A percentile compares a stretch with the other conserved stretches of the same genome.
Conservation (phyloP, 805 yeast genomes). For the Cyberlindnera suaveolens region DNA sequence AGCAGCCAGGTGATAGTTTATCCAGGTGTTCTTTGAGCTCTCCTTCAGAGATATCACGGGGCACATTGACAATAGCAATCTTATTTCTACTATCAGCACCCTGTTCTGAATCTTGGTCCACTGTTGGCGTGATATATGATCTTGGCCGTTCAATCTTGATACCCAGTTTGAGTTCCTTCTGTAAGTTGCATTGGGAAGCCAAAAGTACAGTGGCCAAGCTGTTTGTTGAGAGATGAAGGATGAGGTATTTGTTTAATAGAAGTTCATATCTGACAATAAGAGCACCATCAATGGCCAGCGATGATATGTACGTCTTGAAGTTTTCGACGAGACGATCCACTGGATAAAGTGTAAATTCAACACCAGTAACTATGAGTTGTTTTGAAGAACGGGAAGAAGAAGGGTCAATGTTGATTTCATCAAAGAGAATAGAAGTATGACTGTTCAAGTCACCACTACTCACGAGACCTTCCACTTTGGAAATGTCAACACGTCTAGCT, state of each 20-base stretch:
- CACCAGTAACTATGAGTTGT: constrained; percentile 24
- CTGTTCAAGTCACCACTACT: constrained; percentile 24
- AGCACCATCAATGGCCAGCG: constrained; percentile 35
- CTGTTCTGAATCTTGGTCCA: neutral
- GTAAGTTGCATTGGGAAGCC: constrained; percentile 35
- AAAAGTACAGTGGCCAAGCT: constrained; percentile 49
- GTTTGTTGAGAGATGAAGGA: constrained; percentile 46
- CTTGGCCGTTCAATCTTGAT: constrained; percentile 37
- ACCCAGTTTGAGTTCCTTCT: constrained; percentile 26
- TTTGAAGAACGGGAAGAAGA: constrained; percentile 22
- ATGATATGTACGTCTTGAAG: constrained; percentile 38
- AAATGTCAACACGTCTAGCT: constrained; percentile 31
- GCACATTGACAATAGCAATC: constrained; percentile 40
- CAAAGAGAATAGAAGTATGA: constrained; percentile 29
- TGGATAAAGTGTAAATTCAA: constrained; percentile 25
- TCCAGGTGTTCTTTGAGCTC: constrained; percentile 36
- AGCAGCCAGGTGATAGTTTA: constrained; percentile 20
- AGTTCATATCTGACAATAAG: constrained; percentile 29
- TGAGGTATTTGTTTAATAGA: constrained; percentile 30
- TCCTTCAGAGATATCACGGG: constrained; percentile 36
- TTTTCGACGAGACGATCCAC: constrained; percentile 36
- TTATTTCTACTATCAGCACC: constrained; percentile 38
- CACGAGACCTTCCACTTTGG: constrained; percentile 27
- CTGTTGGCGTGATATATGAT: constrained; percentile 35
- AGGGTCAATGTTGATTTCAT: constrained; percentile 25